A percentile compares a stretch with the other conserved stretches of the same genome.
Evolutionary conservation across 192 early-diverging fungal genomes (phyloP).

Genomic region (Glomus cerebriforme): DNA sequence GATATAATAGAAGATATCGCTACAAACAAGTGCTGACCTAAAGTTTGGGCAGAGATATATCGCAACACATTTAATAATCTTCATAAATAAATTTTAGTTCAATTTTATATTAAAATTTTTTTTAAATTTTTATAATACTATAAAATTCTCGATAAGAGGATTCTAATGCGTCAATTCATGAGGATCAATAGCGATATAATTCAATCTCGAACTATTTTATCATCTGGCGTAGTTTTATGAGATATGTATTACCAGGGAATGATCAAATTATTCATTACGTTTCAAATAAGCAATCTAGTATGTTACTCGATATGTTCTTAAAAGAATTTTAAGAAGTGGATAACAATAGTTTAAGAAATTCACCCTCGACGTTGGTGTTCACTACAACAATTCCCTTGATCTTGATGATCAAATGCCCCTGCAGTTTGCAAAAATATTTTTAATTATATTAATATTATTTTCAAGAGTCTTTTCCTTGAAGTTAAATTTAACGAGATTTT

Average conservation of each 20-base stretch:
- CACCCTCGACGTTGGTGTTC: background rate
- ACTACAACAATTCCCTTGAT: background rate
- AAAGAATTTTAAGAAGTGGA: background rate
- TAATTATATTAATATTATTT: background rate
- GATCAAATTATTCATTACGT: background rate
- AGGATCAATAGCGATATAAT: background rate
- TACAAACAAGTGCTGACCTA: background rate
- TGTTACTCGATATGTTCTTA: background rate
- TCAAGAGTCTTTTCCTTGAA: background rate
- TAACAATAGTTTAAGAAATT: background rate
- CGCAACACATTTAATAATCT: background rate
- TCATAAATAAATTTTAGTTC: background rate
- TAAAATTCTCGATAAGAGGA: constrained; percentile 1
- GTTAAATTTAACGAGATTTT: background rate
- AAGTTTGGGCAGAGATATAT: background rate
- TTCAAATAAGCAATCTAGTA: background rate
- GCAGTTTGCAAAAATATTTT: background rate
- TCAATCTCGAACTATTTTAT: background rate
- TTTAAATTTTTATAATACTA: background rate
- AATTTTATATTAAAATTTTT: background rate
- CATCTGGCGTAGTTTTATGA: background rate
- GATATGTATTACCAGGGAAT: background rate
- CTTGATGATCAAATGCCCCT: background rate
- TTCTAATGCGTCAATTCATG: background rate
- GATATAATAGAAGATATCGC: background rate